These are phyloP conservation scores for Uronychia binucleata DNA, from an alignment of 73 alveolate species.

Conservation along the genomic window DNA sequence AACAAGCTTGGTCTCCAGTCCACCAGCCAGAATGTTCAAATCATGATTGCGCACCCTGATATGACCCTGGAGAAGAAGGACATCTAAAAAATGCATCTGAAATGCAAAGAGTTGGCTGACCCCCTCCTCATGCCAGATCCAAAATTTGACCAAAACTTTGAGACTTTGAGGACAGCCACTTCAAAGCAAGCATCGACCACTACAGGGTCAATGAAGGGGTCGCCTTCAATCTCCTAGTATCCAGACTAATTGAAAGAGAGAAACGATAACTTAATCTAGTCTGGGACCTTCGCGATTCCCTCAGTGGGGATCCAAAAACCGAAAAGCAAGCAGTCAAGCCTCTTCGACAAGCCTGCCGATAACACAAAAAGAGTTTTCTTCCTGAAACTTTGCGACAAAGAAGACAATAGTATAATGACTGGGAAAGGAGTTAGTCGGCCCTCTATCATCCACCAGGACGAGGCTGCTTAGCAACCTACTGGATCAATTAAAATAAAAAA, in stretches of 20 bases:
- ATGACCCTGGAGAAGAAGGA: not conserved
- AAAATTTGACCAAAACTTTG: not conserved
- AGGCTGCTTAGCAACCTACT: too few species aligned
- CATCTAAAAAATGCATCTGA: not conserved
- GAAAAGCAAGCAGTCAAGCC: not conserved
- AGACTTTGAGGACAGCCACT: not conserved
- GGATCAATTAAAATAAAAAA: too few species aligned
- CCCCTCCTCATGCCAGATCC: not conserved
- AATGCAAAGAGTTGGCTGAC: not conserved
- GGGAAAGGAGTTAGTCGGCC: not conserved
- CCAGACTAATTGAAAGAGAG: too few species aligned
- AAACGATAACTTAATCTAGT: too few species aligned
- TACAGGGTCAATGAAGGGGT: too few species aligned
- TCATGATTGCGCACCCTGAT: not conserved
- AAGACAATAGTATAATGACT: not conserved
- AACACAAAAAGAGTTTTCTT: too few species aligned
- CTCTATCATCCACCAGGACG: not conserved
- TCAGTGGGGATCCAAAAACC: too few species aligned
- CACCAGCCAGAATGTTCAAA: not conserved
- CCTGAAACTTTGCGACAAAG: too few species aligned
- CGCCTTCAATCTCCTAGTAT: too few species aligned
- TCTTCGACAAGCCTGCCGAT: not conserved
- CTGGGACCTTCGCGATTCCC: too few species aligned
- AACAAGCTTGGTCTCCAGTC: not conserved
- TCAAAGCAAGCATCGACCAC: too few species aligned